These are phyloP conservation scores for Athelia sp. DNA, from an alignment of 1,284 basidiomycete species.

Conservation along the genomic window DNA sequence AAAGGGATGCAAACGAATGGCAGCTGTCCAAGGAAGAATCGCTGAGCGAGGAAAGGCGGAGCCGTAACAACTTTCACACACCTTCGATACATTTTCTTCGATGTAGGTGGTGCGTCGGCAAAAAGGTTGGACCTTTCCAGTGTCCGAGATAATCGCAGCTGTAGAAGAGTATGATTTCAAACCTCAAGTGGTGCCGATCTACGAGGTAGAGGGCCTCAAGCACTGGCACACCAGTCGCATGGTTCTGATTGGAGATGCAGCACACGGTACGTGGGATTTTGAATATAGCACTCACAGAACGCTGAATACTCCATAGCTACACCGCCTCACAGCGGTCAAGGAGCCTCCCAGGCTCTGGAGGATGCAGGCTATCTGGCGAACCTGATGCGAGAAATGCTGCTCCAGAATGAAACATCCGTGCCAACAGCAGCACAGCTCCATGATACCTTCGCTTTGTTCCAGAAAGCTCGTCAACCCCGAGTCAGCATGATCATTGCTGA, in stretches of 20 bases:
- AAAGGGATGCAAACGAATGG: conserved; percentile 23
- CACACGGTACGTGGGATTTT: conserved; percentile 21
- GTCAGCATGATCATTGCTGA: conserved; percentile 22
- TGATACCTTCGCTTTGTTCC: conserved; percentile 17
- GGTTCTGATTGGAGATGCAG: conserved; percentile 25
- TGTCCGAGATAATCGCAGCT: conserved; percentile 21
- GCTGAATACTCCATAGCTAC: conserved; percentile 17
- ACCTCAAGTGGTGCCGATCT: conserved; percentile 23
- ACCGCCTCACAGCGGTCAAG: conserved; percentile 28
- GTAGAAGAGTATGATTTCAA: conserved; percentile 11
- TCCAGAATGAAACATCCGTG: conserved; percentile 2
- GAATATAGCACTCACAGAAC: neutral
- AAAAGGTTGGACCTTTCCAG: conserved; percentile 22
- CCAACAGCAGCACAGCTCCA: conserved; percentile 11
- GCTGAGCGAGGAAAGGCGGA: conserved; percentile 13
- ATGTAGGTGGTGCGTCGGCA: conserved; percentile 21
- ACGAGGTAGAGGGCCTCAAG: conserved; percentile 18
- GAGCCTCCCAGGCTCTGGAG: conserved; percentile 26
- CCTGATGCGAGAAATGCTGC: conserved; percentile 16
- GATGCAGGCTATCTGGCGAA: conserved; percentile 26
- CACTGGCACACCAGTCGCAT: conserved; percentile 20
- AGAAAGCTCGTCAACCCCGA: conserved; percentile 18
- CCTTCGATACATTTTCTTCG: neutral
- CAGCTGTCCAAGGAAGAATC: conserved; percentile 18
- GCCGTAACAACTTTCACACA: too few species aligned